Percentiles rank a stretch among this genome's conserved stretches.
phyloP scores from a whole-genome alignment of 1,284 basidiomycete species.

The Cutaneotrichosporon dermatis region DNA sequence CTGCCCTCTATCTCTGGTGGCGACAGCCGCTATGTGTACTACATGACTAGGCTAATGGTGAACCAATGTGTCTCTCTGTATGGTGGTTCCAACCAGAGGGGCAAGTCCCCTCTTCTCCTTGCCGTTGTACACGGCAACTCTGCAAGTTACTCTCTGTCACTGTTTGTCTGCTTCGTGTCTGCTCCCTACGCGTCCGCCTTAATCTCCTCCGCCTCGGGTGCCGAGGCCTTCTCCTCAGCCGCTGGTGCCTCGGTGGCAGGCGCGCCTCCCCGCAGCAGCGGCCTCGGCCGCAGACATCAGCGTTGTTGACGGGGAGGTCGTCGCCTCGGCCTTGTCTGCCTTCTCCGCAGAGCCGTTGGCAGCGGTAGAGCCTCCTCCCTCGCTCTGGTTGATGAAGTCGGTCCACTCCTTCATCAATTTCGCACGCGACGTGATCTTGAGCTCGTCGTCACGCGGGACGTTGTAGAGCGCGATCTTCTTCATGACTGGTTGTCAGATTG shows the following conservation, averaged over 20 bases:
- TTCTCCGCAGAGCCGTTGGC: constrained; percentile 9
- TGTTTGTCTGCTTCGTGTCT: neutral
- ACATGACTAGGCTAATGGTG: too few species aligned
- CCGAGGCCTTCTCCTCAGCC: neutral
- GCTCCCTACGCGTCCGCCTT: constrained; percentile 9
- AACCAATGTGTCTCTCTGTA: too few species aligned
- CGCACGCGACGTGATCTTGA: constrained; percentile 74
- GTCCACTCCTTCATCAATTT: constrained; percentile 46
- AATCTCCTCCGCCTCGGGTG: constrained; percentile 8
- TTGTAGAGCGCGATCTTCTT: constrained; percentile 77
- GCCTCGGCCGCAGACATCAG: neutral
- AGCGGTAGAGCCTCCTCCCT: constrained; percentile 4
- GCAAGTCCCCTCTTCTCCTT: too few species aligned
- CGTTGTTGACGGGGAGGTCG: neutral
- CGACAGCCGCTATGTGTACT: too few species aligned
- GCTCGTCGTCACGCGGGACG: constrained; percentile 78
- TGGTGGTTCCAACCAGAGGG: too few species aligned
- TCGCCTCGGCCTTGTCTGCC: constrained; percentile 20
- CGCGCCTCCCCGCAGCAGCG: neutral
- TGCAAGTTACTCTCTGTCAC: neutral
- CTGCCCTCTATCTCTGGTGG: constrained; percentile 5
- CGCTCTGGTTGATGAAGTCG: constrained; percentile 5
- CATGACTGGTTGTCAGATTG: constrained; percentile 60
- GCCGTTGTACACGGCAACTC: too few species aligned
- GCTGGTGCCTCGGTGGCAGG: constrained; percentile 15